Percentiles rank a stretch among this genome's conserved stretches.
phyloP scores from a whole-genome alignment of 257 asterid genomes.

The Perilla frutescens region DNA sequence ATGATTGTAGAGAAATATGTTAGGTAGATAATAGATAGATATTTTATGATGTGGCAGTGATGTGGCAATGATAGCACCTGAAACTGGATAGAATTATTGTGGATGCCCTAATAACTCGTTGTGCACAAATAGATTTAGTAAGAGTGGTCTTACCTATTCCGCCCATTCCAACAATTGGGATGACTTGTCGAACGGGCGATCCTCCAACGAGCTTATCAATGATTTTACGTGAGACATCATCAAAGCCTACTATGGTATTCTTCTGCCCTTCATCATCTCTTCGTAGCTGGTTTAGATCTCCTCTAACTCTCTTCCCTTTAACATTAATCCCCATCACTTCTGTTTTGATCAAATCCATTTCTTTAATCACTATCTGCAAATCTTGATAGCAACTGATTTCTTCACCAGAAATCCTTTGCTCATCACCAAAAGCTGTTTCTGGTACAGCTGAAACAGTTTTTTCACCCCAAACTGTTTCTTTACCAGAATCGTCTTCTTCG shows the following conservation, averaged over 20 bases:
- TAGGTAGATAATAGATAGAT: no score
- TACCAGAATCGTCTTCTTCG: no score
- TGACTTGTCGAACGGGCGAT: background rate
- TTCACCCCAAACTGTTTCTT: no score
- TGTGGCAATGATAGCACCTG: no score
- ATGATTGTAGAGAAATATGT: no score
- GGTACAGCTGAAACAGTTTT: no score
- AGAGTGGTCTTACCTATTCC: background rate
- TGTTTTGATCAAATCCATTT: background rate
- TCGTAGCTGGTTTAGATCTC: background rate
- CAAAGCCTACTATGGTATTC: background rate
- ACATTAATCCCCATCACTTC: background rate
- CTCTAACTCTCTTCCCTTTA: background rate
- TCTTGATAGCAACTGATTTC: background rate
- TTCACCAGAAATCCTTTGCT: background rate
- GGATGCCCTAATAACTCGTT: no score
- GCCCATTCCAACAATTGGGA: background rate
- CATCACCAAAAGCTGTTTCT: background rate
- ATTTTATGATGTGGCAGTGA: no score
- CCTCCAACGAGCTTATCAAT: background rate
- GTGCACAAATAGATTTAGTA: background rate
- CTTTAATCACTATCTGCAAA: background rate
- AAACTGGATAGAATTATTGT: no score
- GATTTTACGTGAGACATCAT: background rate
- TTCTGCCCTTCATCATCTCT: background rate